A percentile compares a stretch with the other conserved stretches of the same genome.
Conservation (phyloP, 2,329 filamentous ascomycete genomes). For the Nemania sp. region DNA sequence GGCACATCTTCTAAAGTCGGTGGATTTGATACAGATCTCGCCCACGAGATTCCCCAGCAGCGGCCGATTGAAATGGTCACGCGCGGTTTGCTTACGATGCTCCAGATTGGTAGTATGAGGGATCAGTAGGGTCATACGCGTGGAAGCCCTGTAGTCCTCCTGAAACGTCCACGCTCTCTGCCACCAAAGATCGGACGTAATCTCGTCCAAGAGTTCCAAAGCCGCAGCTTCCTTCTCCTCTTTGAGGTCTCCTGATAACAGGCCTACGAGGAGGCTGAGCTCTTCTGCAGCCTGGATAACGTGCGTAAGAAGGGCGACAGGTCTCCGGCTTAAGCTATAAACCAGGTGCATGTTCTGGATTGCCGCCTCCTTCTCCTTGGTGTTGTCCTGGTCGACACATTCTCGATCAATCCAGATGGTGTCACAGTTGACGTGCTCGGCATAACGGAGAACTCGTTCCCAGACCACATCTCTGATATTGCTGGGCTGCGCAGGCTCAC, state of each 20-base stretch:
- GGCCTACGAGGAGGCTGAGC: slow-evolving; percentile 33
- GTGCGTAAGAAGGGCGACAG: slow-evolving; percentile 38
- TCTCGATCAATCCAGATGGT: slow-evolving; percentile 40
- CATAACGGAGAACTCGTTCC: slow-evolving; percentile 35
- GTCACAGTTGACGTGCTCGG: slow-evolving; percentile 33
- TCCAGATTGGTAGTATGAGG: slow-evolving; percentile 35
- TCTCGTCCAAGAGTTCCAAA: slow-evolving; percentile 33
- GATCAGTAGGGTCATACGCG: slow-evolving; percentile 38
- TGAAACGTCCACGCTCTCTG: slow-evolving; percentile 41
- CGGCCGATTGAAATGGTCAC: slow-evolving; percentile 21
- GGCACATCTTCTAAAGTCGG: slow-evolving; percentile 32
- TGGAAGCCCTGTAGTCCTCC: slow-evolving; percentile 38
- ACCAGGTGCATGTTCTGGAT: slow-evolving; percentile 42
- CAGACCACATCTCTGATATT: slow-evolving; percentile 36
- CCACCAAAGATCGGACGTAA: slow-evolving; percentile 39
- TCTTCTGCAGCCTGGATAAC: slow-evolving; percentile 32
- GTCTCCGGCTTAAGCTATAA: slow-evolving; percentile 35
- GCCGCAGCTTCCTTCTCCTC: slow-evolving; percentile 30
- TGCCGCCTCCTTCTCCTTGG: slow-evolving; percentile 34
- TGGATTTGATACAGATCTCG: slow-evolving; percentile 37
- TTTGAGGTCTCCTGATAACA: slow-evolving; percentile 32
- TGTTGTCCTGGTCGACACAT: slow-evolving; percentile 37
- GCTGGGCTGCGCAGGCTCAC: slow-evolving; percentile 31
- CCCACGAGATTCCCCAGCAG: slow-evolving; percentile 32
- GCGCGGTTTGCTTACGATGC: slow-evolving; percentile 29